Evolutionary conservation across 2,329 filamentous ascomycete species (phyloP), one percentile per base, ranked within the genome.

Genomic region (Rhinocladiella similis): DNA sequence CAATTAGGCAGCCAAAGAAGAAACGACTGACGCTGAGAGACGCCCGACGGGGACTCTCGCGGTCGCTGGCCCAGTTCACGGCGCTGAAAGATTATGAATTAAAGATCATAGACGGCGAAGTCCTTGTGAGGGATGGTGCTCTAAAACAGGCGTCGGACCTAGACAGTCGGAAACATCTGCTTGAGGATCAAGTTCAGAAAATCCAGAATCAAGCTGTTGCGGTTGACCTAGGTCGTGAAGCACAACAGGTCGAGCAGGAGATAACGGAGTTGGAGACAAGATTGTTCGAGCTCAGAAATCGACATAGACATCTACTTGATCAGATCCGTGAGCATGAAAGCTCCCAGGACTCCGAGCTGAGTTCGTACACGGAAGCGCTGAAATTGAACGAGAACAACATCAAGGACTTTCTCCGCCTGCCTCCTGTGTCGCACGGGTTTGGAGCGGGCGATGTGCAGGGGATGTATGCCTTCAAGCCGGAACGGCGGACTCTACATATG

Each of bases 401-500:
- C 9, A 73, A 72, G 46, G 71, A 62, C 7, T 87, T 84, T 64
- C 73, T 87, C 9, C 70, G 69, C 22, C 71, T 72, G 22, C 78
- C 79, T 12, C 79, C 75, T 3, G 63, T 77, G 27, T 38, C 27
- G n/a, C 68, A 70, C 50, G 70, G 78, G 7, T 64, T 74, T n/a
- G 35, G 50, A 2, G 63, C 53, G 18, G 42, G 14, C 48, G 51
- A 36, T 29, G 57, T 56, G 27, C 36, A 33, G 1, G 73, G 71
- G 2, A 82, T 83, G 63, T 76, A 80, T 48, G 71, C 76, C 2
- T 70, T 86, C 29, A 80, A 80, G n/a, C 72, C 77, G 0, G 78
- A 81, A 53, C 77, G 82, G 35, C 75, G 84, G 41, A 87, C 83
- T 1, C 74, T 87, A 22, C 78, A 81, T 27, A 80, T 86, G 77